Conservation (phyloP, 2,329 filamentous ascomycete genomes). For the Lecanicillium sp. region DNA sequence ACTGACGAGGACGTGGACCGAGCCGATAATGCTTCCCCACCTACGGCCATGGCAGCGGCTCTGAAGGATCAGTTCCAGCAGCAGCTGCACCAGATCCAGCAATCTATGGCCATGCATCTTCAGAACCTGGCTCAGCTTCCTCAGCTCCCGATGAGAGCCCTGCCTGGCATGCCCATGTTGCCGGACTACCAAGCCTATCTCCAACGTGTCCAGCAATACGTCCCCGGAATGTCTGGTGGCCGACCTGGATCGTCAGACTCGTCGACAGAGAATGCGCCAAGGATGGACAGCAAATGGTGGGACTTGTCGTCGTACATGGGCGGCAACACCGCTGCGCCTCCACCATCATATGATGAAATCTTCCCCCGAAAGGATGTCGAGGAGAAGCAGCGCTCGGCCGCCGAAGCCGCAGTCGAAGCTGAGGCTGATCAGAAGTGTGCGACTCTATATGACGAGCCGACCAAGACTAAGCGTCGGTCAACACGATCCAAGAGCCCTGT, state of each 20-base stretch:
- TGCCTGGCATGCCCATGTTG: slow-evolving; percentile 53
- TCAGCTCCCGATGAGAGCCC: slow-evolving; percentile 51
- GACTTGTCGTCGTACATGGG: slow-evolving; percentile 52
- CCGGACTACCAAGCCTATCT: slow-evolving; percentile 67
- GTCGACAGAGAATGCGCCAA: slow-evolving; percentile 29
- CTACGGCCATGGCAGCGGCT: slow-evolving; percentile 56
- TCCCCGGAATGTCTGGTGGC: slow-evolving; percentile 53
- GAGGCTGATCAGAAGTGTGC: slow-evolving; percentile 52
- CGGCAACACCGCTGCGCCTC: slow-evolving; percentile 41
- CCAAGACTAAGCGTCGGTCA: slow-evolving; percentile 14
- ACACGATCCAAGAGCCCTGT: slow-evolving; percentile 31
- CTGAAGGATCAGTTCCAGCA: slow-evolving; percentile 66
- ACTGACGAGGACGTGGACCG: slow-evolving; percentile 23
- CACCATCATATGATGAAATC: slow-evolving; percentile 73
- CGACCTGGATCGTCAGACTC: slow-evolving; percentile 42
- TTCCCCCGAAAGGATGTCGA: slow-evolving; percentile 53
- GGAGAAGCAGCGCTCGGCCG: slow-evolving; percentile 50
- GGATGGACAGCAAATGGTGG: slow-evolving; percentile 57
- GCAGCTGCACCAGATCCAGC: slow-evolving; percentile 71
- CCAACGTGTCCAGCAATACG: slow-evolving; percentile 60
- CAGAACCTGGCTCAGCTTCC: slow-evolving; percentile 49
- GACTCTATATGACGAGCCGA: slow-evolving; percentile 39
- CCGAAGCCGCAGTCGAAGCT: slow-evolving; percentile 49
- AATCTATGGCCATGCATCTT: slow-evolving; percentile 58
- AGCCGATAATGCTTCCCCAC: slow-evolving; percentile 34